Base-by-base conservation (phyloP, 345 rosid genomes). In the Gossypium longicalyx region DNA sequence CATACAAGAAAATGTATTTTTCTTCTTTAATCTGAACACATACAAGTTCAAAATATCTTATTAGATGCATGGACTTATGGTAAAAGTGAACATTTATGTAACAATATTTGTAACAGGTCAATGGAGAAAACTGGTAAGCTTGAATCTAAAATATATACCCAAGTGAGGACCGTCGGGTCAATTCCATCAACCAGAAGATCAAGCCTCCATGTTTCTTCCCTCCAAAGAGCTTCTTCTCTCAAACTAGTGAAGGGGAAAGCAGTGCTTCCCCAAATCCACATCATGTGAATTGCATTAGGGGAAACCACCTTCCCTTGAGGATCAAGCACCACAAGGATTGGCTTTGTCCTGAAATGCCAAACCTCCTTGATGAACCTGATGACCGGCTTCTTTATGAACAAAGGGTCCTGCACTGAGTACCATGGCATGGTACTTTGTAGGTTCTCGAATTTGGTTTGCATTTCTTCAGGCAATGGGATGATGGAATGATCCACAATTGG, bases 261-360 rank as follows among this genome's bases (percentile, higher is more conserved):
- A 54, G 74, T 86, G 89, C 89, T 89, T 34, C 97, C 97, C 97
- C 97, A 92, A 82, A 94, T 92, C 97, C 97, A 94, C 90, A 92
- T 94, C 98, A 94, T 94, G 86, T 94, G 95, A 77, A 94, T 80
- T 20, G 98, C 98, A 73, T 94, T 94, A 4, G 91, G 95, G 83
- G 82, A 80, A 20, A 82, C 92, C 20, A 90, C 93, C 60, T 73
- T 89, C 62, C 98, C 98, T 77, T 90, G 95, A 20, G 93, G 90
- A 78, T 94, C 97, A 56, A 94, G 83, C 78, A 92, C 97, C 29
- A 90, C 93, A 43, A 94, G 93, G 77, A 94, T 89, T 12, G 97
- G 95, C 86, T 81, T 89, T 86, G 84, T 90, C 87, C 86, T 87
- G 86, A 94, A 94, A 85, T 90, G 93, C 97, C 94, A 92, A 57